phyloP scores from a whole-genome alignment of 75 land plant genomes.

The Cupressus sempervirens region DNA sequence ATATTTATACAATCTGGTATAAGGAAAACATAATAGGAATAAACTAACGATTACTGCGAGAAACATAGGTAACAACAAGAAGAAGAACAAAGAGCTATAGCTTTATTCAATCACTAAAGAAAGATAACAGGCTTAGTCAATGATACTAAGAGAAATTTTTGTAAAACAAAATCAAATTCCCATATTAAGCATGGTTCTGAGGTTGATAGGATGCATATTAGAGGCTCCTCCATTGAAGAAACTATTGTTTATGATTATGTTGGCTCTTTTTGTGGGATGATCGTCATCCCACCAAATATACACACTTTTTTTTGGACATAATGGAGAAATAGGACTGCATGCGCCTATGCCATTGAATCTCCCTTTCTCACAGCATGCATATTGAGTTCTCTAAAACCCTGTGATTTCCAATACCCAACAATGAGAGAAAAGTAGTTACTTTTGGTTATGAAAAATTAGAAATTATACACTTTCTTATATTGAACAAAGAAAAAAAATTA shows the following conservation, averaged over 20 bases:
- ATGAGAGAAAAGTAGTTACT: no score
- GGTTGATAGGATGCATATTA: slow-evolving; percentile 1
- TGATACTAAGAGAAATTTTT: neutral
- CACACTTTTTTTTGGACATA: slow-evolving; percentile 60
- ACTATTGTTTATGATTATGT: slow-evolving; percentile 55
- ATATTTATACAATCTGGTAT: no score
- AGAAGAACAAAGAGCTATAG: neutral
- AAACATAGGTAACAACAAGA: no score
- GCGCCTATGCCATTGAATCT: slow-evolving; percentile 48
- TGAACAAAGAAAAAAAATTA: no score
- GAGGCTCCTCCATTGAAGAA: neutral
- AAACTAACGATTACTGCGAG: no score
- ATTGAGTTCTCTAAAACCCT: slow-evolving; percentile 30
- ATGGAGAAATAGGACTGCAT: slow-evolving; percentile 41
- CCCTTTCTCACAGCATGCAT: slow-evolving; percentile 53
- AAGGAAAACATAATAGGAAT: neutral
- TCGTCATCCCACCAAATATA: slow-evolving; percentile 93
- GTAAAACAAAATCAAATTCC: neutral
- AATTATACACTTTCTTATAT: no score
- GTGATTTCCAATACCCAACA: no score
- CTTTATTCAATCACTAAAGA: neutral
- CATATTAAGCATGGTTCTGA: slow-evolving; percentile 13
- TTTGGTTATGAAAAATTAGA: no score
- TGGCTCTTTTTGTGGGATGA: slow-evolving; percentile 80
- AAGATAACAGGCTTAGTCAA: neutral